Conservation (phyloP, 140 eudicot species). For the Stevia rebaudiana region DNA sequence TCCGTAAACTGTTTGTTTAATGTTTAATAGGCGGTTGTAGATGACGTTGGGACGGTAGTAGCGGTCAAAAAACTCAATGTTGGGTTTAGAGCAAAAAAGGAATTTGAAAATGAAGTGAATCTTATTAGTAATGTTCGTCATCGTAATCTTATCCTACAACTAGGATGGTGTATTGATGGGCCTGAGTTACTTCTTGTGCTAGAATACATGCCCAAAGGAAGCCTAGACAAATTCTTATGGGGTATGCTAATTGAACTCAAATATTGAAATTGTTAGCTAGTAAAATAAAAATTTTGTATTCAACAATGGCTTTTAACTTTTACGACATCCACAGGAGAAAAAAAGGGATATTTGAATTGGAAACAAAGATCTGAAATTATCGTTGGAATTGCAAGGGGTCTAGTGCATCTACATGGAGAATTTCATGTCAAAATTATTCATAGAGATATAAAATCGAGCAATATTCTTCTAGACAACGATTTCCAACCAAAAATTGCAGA, state of each 20-base stretch:
- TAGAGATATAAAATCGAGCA: slow-evolving; percentile 39
- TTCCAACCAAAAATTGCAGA: slow-evolving; percentile 41
- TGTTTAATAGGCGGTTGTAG: not conserved
- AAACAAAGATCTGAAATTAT: slow-evolving; percentile 35
- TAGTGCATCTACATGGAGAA: slow-evolving; percentile 40
- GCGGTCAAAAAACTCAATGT: slow-evolving; percentile 7
- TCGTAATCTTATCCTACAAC: slow-evolving; percentile 8
- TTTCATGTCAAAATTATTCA: slow-evolving; percentile 41
- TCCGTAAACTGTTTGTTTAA: not conserved
- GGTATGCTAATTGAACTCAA: not conserved
- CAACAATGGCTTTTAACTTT: too few species aligned
- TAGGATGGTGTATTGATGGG: slow-evolving; percentile 14
- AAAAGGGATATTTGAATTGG: slow-evolving; percentile 24
- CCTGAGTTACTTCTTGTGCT: slow-evolving; percentile 7
- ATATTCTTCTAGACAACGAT: slow-evolving; percentile 36
- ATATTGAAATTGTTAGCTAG: not conserved
- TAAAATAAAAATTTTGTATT: too few species aligned
- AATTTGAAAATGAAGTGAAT: slow-evolving; percentile 9
- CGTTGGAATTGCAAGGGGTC: slow-evolving; percentile 39
- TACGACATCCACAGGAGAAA: too few species aligned
- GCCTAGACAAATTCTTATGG: slow-evolving; percentile 11
- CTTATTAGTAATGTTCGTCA: slow-evolving; percentile 9
- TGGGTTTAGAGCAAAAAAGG: slow-evolving; percentile 4
- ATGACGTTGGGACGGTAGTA: not conserved
- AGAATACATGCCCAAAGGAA: slow-evolving; percentile 5